phyloP scores from a whole-genome alignment of 139 green algal genomes.

The Closterium sp. region DNA sequence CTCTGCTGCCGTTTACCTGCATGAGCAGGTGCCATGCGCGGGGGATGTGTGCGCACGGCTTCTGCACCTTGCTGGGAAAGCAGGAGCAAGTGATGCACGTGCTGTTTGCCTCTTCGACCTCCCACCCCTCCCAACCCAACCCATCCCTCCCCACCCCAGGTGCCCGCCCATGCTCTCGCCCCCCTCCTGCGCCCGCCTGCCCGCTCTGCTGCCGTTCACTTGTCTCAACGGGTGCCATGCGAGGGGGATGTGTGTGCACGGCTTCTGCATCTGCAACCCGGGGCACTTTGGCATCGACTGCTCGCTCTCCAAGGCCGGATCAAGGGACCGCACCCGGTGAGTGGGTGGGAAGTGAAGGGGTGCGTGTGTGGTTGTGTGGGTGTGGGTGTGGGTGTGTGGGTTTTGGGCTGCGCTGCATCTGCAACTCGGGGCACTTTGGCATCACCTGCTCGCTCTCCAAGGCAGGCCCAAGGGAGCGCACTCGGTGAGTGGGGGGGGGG shows the following conservation, averaged over 20 bases:
- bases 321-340: background rate
- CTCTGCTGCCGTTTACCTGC: background rate
- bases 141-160: background rate
- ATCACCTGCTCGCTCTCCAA: no score
- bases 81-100: no score
- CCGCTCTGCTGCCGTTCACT: background rate
- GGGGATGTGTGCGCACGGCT: slow-evolving; percentile 13
- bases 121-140: background rate
- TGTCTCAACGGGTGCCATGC: slow-evolving; percentile 8
- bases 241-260: background rate
- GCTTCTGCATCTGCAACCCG: slow-evolving; percentile 30
- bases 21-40: background rate
- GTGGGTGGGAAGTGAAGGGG: background rate
- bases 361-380: background rate
- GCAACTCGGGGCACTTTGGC: no score
- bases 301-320: slow-evolving; percentile 3
- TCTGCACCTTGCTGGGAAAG: no score
- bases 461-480: no score
- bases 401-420: background rate
- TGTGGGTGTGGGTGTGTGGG: background rate
- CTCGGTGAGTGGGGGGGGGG: no score
- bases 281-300: slow-evolving; percentile 35
- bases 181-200: background rate
- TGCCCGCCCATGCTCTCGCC: background rate
- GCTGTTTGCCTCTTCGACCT: background rate